A percentile compares a stretch with the other conserved stretches of the same genome.
These are phyloP conservation scores for Medicago truncatula DNA, from an alignment of 306 rosid species.

Conservation along the genomic window MtrunA17r5.0-ANR NC_053049.1:2145501-2146000, in stretches of 20 bases:
- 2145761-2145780: too few species aligned
- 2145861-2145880: too few species aligned
- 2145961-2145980: too few species aligned
- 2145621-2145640: background rate
- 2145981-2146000: too few species aligned
- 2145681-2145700: background rate
- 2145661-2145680: background rate
- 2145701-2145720: background rate
- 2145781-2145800: too few species aligned
- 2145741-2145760: background rate
- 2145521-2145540: background rate
- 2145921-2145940: too few species aligned
- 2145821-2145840: too few species aligned
- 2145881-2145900: too few species aligned
- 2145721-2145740: background rate
- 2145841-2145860: too few species aligned
- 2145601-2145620: background rate
- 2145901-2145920: too few species aligned
- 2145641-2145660: background rate
- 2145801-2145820: too few species aligned
- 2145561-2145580: slow-evolving; percentile 34
- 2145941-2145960: too few species aligned
- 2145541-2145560: slow-evolving; percentile 16
- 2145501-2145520: background rate
- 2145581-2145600: background rate